Base-by-base conservation (phyloP, 1,139 yeast species). In the Yamadazyma triangularis region DNA sequence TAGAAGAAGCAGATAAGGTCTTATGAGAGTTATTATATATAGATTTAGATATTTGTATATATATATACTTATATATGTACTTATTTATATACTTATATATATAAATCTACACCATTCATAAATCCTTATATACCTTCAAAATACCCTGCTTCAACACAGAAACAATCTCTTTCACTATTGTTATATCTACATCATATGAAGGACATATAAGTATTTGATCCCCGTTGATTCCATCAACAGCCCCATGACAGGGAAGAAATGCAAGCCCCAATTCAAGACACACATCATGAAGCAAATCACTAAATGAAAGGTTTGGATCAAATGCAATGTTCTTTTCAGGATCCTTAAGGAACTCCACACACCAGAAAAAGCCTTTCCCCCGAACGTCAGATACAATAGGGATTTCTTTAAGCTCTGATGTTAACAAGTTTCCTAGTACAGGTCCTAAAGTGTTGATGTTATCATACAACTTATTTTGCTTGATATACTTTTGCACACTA, bases 351-450 rank as follows among this genome's bases (percentile, higher is more conserved):
- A 73, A 58, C 48, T 76, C 82, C 32, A 76, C 42, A 7, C 75
- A 59, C 72, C 79, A 73, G 53, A 77, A 76, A 13, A 76, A 71
- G 39, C 80, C 81, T 37, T 64, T 50, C 25, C 82, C 82, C 55
- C 82, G 66, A 24, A 75, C 63, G 40, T 75, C 77, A 38, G 77
- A 79, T 20, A 64, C 71, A 31, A 64, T 60, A 35, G 56, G 56
- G 21, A 52, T 37, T 3, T 32, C 37, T 18, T 44, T 48, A 14
- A 60, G 44, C 19, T 67, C 49, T 24, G 43, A 52, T 25, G 53
- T 53, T 29, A 75, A 53, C 30, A 48, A 51, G 20, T 50, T 47
- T 33, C 77, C 79, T 51, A 75, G 47, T 34, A 61, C 52, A 33
- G 51, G 60, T 38, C 82, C 82, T 41, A 53, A 60, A 21, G 58